phyloP scores from a whole-genome alignment of 2,329 filamentous ascomycete genomes.

The Penicillium nordicum region DNA sequence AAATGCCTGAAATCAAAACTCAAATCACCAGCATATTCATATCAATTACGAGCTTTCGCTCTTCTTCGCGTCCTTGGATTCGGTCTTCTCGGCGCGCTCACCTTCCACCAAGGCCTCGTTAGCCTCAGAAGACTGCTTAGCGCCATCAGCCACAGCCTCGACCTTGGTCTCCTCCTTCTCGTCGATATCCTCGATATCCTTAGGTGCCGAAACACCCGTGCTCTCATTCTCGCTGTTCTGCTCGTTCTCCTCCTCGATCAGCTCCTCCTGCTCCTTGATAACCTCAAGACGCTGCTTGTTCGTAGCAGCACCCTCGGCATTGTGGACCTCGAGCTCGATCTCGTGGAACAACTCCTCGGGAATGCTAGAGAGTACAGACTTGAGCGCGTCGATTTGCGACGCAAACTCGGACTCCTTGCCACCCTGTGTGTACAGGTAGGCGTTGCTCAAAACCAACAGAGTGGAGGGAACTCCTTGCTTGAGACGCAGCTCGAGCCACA shows the following conservation, averaged over 20 bases:
- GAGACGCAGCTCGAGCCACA: constrained; percentile 90
- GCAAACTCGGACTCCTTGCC: constrained; percentile 79
- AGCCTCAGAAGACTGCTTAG: constrained; percentile 46
- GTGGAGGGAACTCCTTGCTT: constrained; percentile 96
- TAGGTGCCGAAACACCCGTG: constrained; percentile 69
- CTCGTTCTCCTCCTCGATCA: constrained; percentile 95
- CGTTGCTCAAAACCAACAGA: constrained; percentile 90
- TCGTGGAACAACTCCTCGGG: constrained; percentile 99
- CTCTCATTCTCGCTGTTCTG: constrained; percentile 80
- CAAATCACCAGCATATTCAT: constrained; percentile 12
- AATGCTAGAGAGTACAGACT: constrained; percentile 87
- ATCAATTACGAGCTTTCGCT: constrained; percentile 17
- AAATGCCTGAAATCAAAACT: constrained; percentile 11
- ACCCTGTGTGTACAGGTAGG: constrained; percentile 82
- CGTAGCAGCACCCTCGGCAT: constrained; percentile 90
- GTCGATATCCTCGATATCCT: constrained; percentile 89
- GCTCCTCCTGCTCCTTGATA: constrained; percentile 94
- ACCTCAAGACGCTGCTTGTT: constrained; percentile 99
- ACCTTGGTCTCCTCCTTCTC: constrained; percentile 71
- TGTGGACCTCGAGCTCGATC: constrained; percentile 97
- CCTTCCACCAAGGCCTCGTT: constrained; percentile 43
- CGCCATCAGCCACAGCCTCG: constrained; percentile 47
- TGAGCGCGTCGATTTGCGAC: constrained; percentile 87
- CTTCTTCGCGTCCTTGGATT: constrained; percentile 29
- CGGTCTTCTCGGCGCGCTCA: constrained; percentile 32